Evolutionary conservation across 1,139 yeast species (phyloP).

Genomic region (Chernovozyma sophiae-reginae): DNA sequence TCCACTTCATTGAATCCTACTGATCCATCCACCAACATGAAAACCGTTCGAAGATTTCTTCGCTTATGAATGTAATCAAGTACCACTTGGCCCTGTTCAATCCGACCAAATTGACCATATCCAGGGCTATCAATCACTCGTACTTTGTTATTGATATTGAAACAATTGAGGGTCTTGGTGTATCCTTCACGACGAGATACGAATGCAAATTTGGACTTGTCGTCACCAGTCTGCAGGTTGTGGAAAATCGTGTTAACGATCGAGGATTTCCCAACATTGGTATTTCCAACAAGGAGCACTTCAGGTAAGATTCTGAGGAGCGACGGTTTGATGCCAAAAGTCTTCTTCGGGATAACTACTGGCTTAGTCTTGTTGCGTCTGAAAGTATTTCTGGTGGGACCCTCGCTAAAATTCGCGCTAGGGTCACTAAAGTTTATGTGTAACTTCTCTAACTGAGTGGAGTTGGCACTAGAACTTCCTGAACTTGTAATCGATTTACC

Average conservation of each 20-base stretch:
- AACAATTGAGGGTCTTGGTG: slow-evolving; percentile 75
- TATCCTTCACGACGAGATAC: slow-evolving; percentile 65
- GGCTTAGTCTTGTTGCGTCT: no score
- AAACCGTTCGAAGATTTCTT: slow-evolving; percentile 51
- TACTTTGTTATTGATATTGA: slow-evolving; percentile 58
- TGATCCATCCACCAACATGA: slow-evolving; percentile 55
- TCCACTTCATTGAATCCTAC: slow-evolving; percentile 61
- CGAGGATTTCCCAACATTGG: slow-evolving; percentile 84
- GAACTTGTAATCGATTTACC: no score
- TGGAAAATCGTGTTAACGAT: slow-evolving; percentile 53
- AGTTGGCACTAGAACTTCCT: no score
- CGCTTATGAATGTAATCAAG: slow-evolving; percentile 56
- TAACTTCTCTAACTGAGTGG: no score
- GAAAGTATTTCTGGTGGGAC: no score
- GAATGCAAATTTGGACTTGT: slow-evolving; percentile 35
- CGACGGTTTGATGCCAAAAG: slow-evolving; percentile 30
- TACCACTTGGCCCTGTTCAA: slow-evolving; percentile 66
- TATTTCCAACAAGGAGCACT: slow-evolving; percentile 68
- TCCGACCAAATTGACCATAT: slow-evolving; percentile 63
- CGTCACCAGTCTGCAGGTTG: not conserved
- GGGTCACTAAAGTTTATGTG: no score
- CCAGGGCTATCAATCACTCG: slow-evolving; percentile 84
- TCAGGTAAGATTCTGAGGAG: slow-evolving; percentile 51
- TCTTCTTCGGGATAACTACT: slow-evolving; percentile 13
- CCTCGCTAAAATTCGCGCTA: no score